A percentile compares a stretch with the other conserved stretches of the same genome.
Evolutionary conservation across 768 basidiomycete genomes (phyloP).

Genomic region (Mycena pura): DNA sequence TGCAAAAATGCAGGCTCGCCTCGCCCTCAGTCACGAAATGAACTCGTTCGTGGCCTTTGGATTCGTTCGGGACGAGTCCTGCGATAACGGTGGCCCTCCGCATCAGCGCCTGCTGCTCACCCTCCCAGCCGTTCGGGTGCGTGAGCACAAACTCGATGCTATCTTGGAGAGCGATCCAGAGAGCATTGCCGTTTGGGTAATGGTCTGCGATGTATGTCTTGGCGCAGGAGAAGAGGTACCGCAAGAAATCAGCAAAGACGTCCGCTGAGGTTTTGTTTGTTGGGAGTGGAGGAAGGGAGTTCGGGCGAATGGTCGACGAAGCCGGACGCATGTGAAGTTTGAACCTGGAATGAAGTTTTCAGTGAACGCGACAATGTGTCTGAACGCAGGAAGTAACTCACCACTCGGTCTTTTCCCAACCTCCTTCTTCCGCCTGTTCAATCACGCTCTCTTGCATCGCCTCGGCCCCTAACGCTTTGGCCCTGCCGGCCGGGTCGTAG

Average conservation of each 20-base stretch:
- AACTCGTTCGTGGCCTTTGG: conserved; percentile 48
- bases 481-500: conserved; percentile 48
- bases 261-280: conserved; percentile 45
- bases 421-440: conserved; percentile 49
- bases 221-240: conserved; percentile 53
- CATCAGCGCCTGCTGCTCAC: conserved; percentile 62
- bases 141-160: conserved; percentile 59
- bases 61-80: conserved; percentile 52
- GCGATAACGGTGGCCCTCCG: conserved; percentile 59
- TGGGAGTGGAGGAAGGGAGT: conserved; percentile 46
- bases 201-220: conserved; percentile 55
- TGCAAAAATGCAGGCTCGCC: conserved; percentile 65
- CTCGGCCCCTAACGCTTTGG: conserved; percentile 53
- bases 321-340: conserved; percentile 46
- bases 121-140: conserved; percentile 74
- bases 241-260: conserved; percentile 58
- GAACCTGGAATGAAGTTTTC: conserved; percentile 37
- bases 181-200: conserved; percentile 47
- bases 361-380: conserved; percentile 16
- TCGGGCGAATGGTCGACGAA: conserved; percentile 17
- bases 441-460: conserved; percentile 46
- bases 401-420: conserved; percentile 56
- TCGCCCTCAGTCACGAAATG: conserved; percentile 71
- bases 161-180: conserved; percentile 53
- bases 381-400: conserved; percentile 38